Evolutionary conservation across 768 basidiomycete genomes (phyloP).

Genomic region (Inosperma sp.): DNA sequence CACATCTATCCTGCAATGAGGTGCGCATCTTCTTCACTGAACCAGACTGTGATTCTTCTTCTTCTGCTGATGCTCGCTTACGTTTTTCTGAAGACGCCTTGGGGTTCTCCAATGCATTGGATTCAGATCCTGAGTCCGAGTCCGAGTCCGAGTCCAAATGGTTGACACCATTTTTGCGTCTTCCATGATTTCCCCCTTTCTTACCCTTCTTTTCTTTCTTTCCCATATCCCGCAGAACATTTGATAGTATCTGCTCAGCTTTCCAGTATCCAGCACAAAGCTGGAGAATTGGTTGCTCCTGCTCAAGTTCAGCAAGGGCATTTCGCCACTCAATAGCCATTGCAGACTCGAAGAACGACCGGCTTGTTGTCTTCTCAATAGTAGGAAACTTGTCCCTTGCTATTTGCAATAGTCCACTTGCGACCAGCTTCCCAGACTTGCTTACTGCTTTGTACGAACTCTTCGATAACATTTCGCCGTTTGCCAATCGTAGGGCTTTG

Average conservation of each 20-base stretch:
- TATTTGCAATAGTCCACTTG: background rate
- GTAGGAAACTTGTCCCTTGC: background rate
- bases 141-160: background rate
- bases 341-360: background rate
- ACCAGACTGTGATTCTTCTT: background rate
- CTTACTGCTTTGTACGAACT: background rate
- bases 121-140: background rate
- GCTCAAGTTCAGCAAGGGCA: background rate
- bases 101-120: background rate
- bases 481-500: background rate
- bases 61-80: background rate
- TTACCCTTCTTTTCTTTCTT: background rate
- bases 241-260: conserved; percentile 1
- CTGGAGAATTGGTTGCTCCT: background rate
- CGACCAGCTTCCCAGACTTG: background rate
- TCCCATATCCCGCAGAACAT: background rate
- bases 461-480: background rate
- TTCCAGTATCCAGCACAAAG: conserved; percentile 2
- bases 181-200: background rate
- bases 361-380: background rate
- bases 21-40: background rate
- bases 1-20: background rate
- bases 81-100: background rate
- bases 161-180: background rate
- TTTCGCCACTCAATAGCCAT: background rate